Evolutionary conservation across 2,329 filamentous ascomycete species (phyloP).

Genomic region (Blastomyces parvus): DNA sequence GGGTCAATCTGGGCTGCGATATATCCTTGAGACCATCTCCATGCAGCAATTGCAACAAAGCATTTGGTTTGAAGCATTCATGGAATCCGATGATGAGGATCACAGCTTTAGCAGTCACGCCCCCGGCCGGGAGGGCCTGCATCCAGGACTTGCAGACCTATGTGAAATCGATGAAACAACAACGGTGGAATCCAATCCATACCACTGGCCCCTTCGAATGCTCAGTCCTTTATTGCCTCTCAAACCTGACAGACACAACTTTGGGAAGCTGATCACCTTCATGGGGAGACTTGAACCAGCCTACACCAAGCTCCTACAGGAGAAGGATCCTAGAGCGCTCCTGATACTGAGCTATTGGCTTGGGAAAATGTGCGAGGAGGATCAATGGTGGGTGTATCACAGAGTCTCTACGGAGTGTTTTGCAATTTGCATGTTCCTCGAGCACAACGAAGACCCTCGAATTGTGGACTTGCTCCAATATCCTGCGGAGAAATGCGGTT

Average conservation of each 20-base stretch:
- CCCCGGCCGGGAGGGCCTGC: slow-evolving; percentile 22
- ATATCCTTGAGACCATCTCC: slow-evolving; percentile 21
- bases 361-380: slow-evolving; percentile 21
- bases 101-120: slow-evolving; percentile 23
- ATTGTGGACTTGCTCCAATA: slow-evolving; percentile 26
- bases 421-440: slow-evolving; percentile 31
- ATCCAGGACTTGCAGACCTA: slow-evolving; percentile 26
- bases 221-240: slow-evolving; percentile 25
- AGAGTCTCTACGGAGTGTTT: slow-evolving; percentile 27
- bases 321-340: slow-evolving; percentile 27
- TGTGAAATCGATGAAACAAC: slow-evolving; percentile 26
- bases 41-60: slow-evolving; percentile 23
- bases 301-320: slow-evolving; percentile 22
- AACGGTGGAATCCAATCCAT: slow-evolving; percentile 26
- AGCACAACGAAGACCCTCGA: slow-evolving; percentile 22
- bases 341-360: slow-evolving; percentile 30
- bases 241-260: slow-evolving; percentile 20
- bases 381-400: slow-evolving; percentile 26
- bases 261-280: slow-evolving; percentile 24
- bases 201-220: slow-evolving; percentile 29
- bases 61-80: slow-evolving; percentile 29
- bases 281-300: slow-evolving; percentile 27
- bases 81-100: slow-evolving; percentile 18
- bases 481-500: slow-evolving; percentile 28
- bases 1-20: slow-evolving; percentile 28